Conservation (phyloP, 768 basidiomycete species). For the Lactarius pseudohatsudake region DNA sequence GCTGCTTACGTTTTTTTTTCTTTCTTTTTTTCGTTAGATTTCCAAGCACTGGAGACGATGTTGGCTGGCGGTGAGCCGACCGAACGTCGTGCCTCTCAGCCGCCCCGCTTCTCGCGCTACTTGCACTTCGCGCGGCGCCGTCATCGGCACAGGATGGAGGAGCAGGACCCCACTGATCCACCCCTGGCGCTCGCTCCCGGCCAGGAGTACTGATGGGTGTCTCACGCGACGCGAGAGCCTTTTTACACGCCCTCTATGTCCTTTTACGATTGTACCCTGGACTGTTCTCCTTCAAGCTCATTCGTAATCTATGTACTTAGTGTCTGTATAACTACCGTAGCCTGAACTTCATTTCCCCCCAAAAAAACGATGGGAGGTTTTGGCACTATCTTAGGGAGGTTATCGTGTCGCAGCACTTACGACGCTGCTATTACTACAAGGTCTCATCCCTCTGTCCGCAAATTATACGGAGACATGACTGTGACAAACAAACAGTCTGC, state of each 20-base stretch:
- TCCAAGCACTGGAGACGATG: constrained; percentile 39
- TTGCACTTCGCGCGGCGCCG: constrained; percentile 36
- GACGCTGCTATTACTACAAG: too few relatives aligned
- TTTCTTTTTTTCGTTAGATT: constrained; percentile 31
- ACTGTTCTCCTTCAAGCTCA: background rate
- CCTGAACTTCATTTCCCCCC: background rate
- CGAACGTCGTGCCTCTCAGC: constrained; percentile 31
- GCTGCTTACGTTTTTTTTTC: background rate
- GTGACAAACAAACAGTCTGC: too few relatives aligned
- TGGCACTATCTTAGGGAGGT: too few relatives aligned
- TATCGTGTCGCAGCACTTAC: too few relatives aligned
- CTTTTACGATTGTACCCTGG: background rate
- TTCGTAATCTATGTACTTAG: constrained; percentile 6
- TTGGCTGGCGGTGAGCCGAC: constrained; percentile 28
- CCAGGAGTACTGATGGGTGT: background rate
- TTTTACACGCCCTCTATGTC: background rate
- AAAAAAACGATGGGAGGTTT: background rate
- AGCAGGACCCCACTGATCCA: constrained; percentile 33
- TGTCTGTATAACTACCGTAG: background rate
- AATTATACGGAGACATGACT: too few relatives aligned
- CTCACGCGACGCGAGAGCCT: background rate
- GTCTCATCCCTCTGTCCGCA: too few relatives aligned
- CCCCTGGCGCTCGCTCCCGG: constrained; percentile 31
- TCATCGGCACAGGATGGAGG: constrained; percentile 28
- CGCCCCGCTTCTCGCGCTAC: constrained; percentile 38